Conservation (phyloP, 306 rosid species). For the Coriaria nepalensis region DNA sequence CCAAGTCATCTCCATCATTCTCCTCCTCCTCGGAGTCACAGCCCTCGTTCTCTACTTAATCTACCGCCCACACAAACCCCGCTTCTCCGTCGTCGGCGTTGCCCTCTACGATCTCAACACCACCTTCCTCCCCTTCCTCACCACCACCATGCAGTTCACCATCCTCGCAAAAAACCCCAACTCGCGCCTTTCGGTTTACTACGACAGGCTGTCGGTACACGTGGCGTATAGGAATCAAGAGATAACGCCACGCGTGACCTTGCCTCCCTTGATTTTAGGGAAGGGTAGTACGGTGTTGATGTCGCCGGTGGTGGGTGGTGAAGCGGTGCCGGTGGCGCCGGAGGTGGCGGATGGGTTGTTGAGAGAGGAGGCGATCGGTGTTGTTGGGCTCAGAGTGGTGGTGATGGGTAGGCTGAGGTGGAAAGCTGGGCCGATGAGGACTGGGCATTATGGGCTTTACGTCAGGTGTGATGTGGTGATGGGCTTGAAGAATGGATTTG, state of each 20-base stretch:
- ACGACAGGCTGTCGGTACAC: constrained; percentile 40
- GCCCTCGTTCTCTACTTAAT: constrained; percentile 57
- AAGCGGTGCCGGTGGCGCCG: constrained; percentile 44
- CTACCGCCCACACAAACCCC: constrained; percentile 67
- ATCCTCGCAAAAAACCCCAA: constrained; percentile 59
- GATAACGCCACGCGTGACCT: constrained; percentile 46
- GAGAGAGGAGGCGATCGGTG: constrained; percentile 46
- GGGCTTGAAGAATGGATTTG: constrained; percentile 51
- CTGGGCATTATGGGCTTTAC: constrained; percentile 39
- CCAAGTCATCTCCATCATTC: constrained; percentile 40
- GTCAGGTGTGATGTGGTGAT: constrained; percentile 58
- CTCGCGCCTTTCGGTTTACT: constrained; percentile 48
- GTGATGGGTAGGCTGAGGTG: constrained; percentile 63
- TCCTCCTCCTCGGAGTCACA: constrained; percentile 42
- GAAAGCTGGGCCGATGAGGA: constrained; percentile 47
- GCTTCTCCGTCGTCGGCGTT: constrained; percentile 40
- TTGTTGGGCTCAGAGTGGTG: constrained; percentile 41
- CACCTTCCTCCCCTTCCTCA: constrained; percentile 31
- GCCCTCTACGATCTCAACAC: constrained; percentile 53
- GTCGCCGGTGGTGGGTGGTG: constrained; percentile 64
- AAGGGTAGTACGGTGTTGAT: constrained; percentile 31
- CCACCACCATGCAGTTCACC: constrained; percentile 63
- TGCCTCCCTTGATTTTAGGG: constrained; percentile 40
- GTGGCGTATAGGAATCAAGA: constrained; percentile 47
- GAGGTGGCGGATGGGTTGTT: constrained; percentile 34